Conservation (phyloP, 768 basidiomycete species). For the Leccinum boreale region DNA sequence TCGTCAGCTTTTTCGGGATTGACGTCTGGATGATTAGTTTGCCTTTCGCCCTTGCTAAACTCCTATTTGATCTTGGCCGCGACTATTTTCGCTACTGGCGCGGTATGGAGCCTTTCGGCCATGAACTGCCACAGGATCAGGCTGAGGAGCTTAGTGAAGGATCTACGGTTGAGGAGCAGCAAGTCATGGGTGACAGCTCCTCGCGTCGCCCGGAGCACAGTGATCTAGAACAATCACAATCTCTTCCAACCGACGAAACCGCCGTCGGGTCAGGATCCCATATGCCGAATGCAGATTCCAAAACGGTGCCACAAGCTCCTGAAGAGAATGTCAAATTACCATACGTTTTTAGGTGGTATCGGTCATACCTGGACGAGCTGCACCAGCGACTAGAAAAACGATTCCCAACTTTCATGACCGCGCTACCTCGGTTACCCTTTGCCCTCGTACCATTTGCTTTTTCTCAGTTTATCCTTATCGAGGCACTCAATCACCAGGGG, state of each 20-base stretch:
- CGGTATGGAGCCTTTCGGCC: conserved; percentile 20
- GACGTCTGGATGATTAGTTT: conserved; percentile 84
- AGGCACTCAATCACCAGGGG: conserved; percentile 74
- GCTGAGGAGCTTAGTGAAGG: neutral
- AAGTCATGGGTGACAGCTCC: neutral
- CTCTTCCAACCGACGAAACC: conserved; percentile 7
- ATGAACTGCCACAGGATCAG: neutral
- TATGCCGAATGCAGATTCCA: neutral
- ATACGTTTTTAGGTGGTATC: neutral
- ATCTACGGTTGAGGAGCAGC: neutral
- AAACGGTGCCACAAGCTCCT: neutral
- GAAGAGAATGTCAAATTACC: neutral
- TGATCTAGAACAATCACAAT: neutral
- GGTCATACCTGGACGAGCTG: neutral
- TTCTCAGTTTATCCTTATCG: conserved; percentile 91
- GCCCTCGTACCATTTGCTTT: conserved; percentile 89
- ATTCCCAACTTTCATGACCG: conserved; percentile 72
- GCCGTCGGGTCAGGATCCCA: neutral
- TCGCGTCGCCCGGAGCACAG: neutral
- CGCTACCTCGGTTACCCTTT: conserved; percentile 70
- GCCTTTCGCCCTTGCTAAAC: conserved; percentile 73
- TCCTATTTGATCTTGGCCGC: conserved; percentile 63
- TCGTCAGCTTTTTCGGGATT: conserved; percentile 69
- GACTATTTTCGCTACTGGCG: conserved; percentile 47
- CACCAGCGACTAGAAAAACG: conserved; percentile 23